A percentile compares a stretch with the other conserved stretches of the same genome.
Evolutionary conservation across 495 filamentous ascomycete genomes (phyloP).

Genomic region (Pyronema domesticum): DNA sequence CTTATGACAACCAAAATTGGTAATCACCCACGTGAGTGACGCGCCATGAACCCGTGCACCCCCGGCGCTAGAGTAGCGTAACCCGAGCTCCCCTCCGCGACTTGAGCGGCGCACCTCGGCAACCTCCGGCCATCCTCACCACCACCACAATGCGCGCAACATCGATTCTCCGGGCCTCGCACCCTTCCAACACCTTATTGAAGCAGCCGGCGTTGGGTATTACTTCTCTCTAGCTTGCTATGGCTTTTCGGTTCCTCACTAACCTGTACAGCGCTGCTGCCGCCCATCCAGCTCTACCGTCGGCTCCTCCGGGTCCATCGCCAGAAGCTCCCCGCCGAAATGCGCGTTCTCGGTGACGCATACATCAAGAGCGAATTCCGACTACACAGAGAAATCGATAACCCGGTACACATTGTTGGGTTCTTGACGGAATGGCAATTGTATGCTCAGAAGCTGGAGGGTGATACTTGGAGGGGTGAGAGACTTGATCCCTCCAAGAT

Average conservation of each 20-base stretch:
- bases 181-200: neutral
- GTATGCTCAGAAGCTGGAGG: slow-evolving; percentile 81
- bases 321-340: slow-evolving; percentile 49
- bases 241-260: too few species aligned
- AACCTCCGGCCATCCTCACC: neutral
- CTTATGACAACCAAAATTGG: too few species aligned
- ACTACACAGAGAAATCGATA: slow-evolving; percentile 62
- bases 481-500: slow-evolving; percentile 61
- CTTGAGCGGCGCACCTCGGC: too few species aligned
- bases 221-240: too few species aligned
- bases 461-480: slow-evolving; percentile 61
- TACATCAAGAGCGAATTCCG: slow-evolving; percentile 88
- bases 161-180: neutral
- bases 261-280: slow-evolving; percentile 50
- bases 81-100: too few species aligned
- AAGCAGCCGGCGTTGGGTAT: too few species aligned
- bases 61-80: too few species aligned
- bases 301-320: slow-evolving; percentile 74
- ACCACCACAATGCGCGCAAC: neutral
- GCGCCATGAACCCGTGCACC: too few species aligned
- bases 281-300: slow-evolving; percentile 79
- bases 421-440: slow-evolving; percentile 94
- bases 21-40: too few species aligned
- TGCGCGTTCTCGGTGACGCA: slow-evolving; percentile 63
- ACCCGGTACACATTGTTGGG: slow-evolving; percentile 84